Evolutionary conservation across 306 rosid genomes (phyloP).

Genomic region (Hylodesmum podocarpum): DNA sequence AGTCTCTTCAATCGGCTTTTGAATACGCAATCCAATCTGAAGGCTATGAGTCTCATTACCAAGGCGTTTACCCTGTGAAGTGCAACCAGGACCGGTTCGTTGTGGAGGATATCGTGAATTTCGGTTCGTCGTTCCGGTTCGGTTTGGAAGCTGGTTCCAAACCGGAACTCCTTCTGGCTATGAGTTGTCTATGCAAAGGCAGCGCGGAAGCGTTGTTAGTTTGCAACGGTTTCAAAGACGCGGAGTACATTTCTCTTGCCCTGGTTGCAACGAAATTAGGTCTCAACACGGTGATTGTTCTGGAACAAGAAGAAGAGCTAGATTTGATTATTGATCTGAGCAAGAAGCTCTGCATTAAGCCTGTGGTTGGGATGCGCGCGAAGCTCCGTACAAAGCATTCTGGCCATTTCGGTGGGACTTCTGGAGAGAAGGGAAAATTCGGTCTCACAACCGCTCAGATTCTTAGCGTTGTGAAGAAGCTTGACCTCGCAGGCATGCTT

Average conservation of each 20-base stretch:
- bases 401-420: slow-evolving; percentile 82
- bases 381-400: slow-evolving; percentile 85
- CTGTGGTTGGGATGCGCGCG: slow-evolving; percentile 78
- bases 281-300: slow-evolving; percentile 75
- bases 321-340: slow-evolving; percentile 70
- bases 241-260: slow-evolving; percentile 72
- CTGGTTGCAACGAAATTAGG: slow-evolving; percentile 69
- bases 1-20: slow-evolving; percentile 74
- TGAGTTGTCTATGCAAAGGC: slow-evolving; percentile 89
- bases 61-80: slow-evolving; percentile 90
- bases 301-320: slow-evolving; percentile 87
- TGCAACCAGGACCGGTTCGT: slow-evolving; percentile 91
- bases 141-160: slow-evolving; percentile 94
- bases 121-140: slow-evolving; percentile 70
- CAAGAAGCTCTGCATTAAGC: slow-evolving; percentile 62
- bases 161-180: slow-evolving; percentile 84
- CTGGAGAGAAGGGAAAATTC: slow-evolving; percentile 92
- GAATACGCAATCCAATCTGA: slow-evolving; percentile 61
- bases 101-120: slow-evolving; percentile 79
- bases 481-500: slow-evolving; percentile 63
- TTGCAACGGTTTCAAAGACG: slow-evolving; percentile 82
- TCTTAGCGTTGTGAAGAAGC: slow-evolving; percentile 65
- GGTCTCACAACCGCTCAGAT: slow-evolving; percentile 79
- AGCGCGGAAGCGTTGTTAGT: slow-evolving; percentile 60
- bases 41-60: slow-evolving; percentile 73